A percentile compares a stretch with the other conserved stretches of the same genome.
Evolutionary conservation across 495 filamentous ascomycete species (phyloP).

Genomic region (Neurospora sp.): DNA sequence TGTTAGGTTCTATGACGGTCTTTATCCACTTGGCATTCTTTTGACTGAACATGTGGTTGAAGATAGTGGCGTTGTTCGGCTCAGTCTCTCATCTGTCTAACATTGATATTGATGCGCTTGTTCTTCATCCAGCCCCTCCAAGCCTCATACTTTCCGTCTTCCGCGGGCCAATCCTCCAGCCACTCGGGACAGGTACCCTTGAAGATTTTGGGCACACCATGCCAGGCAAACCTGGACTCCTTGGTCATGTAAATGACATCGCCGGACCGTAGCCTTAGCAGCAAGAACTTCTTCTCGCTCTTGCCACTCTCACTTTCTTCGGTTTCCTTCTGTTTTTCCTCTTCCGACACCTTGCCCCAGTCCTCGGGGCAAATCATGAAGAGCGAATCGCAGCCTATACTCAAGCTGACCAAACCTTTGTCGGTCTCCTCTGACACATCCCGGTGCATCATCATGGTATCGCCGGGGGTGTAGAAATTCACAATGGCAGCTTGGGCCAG

Average conservation of each 20-base stretch:
- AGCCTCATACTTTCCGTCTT: slow-evolving; percentile 38
- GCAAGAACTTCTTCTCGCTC: slow-evolving; percentile 36
- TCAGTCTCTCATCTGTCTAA: slow-evolving; percentile 74
- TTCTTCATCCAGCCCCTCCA: slow-evolving; percentile 80
- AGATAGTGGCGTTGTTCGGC: background rate
- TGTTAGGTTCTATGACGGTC: background rate
- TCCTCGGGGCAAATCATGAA: slow-evolving; percentile 54
- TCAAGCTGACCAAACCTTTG: slow-evolving; percentile 68
- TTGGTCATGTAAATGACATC: slow-evolving; percentile 78
- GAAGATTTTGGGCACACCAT: slow-evolving; percentile 79
- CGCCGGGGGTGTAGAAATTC: slow-evolving; percentile 81
- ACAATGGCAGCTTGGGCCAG: slow-evolving; percentile 79
- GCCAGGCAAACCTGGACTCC: slow-evolving; percentile 78
- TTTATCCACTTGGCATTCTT: background rate
- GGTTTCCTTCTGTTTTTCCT: slow-evolving; percentile 8
- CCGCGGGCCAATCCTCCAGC: slow-evolving; percentile 67
- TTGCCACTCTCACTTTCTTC: background rate
- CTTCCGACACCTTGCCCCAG: slow-evolving; percentile 29
- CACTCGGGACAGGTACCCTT: slow-evolving; percentile 65
- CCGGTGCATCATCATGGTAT: slow-evolving; percentile 79
- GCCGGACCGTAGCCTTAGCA: slow-evolving; percentile 64
- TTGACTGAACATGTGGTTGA: background rate
- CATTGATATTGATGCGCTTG: slow-evolving; percentile 84
- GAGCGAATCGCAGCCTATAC: slow-evolving; percentile 78
- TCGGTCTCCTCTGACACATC: slow-evolving; percentile 79